Conservation (phyloP, 805 yeast species). For the Candida corydali region DNA sequence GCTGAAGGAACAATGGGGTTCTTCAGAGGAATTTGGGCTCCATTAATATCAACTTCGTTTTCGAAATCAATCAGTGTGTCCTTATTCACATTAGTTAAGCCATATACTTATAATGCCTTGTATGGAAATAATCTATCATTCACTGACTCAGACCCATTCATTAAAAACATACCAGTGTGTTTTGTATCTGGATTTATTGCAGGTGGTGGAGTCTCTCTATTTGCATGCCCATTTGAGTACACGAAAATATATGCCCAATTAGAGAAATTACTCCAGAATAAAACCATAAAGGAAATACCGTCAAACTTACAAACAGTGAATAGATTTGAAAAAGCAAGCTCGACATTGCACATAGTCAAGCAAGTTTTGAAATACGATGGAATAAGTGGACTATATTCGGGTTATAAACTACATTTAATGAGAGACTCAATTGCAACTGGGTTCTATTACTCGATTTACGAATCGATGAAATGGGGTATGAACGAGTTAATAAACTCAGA, state of each 20-base stretch:
- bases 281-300: slow-evolving; percentile 13
- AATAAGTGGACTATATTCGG: slow-evolving; percentile 62
- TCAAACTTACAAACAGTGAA: slow-evolving; percentile 12
- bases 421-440: slow-evolving; percentile 74
- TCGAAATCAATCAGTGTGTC: slow-evolving; percentile 65
- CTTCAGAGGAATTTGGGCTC: slow-evolving; percentile 74
- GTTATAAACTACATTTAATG: slow-evolving; percentile 60
- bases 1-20: slow-evolving; percentile 68
- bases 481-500: slow-evolving; percentile 23
- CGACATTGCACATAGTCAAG: slow-evolving; percentile 40
- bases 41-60: slow-evolving; percentile 61
- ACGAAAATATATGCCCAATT: slow-evolving; percentile 80
- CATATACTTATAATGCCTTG: slow-evolving; percentile 21
- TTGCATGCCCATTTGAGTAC: slow-evolving; percentile 83
- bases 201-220: slow-evolving; percentile 58
- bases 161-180: slow-evolving; percentile 36
- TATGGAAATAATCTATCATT: slow-evolving; percentile 5
- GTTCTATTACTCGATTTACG: slow-evolving; percentile 71
- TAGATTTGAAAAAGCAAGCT: slow-evolving; percentile 11
- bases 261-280: slow-evolving; percentile 40
- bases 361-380: slow-evolving; percentile 62
- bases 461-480: slow-evolving; percentile 58
- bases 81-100: slow-evolving; percentile 54
- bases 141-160: slow-evolving; percentile 33
- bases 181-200: slow-evolving; percentile 60